phyloP scores from a whole-genome alignment of 495 filamentous ascomycete species.

The Daldinia bambusicola region DNA sequence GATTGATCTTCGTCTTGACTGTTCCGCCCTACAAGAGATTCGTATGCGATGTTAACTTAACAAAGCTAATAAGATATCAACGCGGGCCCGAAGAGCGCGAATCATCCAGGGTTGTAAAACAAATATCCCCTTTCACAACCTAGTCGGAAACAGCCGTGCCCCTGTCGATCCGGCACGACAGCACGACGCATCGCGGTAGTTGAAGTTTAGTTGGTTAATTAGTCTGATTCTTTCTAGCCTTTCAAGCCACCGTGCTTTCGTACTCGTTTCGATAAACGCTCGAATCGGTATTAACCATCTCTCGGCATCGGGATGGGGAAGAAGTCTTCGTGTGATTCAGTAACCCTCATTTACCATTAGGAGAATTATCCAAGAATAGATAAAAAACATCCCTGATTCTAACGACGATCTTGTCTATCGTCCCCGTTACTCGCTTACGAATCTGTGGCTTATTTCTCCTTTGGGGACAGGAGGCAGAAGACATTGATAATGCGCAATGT shows the following conservation, averaged over 20 bases:
- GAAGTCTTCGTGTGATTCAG: neutral
- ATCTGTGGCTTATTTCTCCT: neutral
- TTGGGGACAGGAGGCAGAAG: neutral
- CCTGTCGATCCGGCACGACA: constrained; percentile 21
- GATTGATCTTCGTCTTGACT: constrained; percentile 40
- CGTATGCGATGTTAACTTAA: neutral
- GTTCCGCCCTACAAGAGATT: constrained; percentile 19
- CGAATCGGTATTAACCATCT: neutral
- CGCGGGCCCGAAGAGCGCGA: constrained; percentile 9
- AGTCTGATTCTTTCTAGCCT: neutral
- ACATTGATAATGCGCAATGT: neutral
- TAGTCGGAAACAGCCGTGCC: constrained; percentile 35
- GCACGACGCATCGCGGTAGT: constrained; percentile 32
- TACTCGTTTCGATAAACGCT: constrained; percentile 35
- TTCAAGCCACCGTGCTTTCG: neutral
- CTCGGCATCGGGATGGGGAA: constrained; percentile 4
- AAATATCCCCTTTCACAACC: constrained; percentile 16
- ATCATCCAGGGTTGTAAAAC: constrained; percentile 38
- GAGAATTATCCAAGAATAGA: neutral
- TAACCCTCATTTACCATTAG: neutral
- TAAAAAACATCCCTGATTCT: neutral
- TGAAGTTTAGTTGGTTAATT: constrained; percentile 3
- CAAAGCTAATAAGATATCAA: constrained; percentile 2
- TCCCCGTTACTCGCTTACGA: neutral
- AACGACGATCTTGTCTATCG: neutral